phyloP scores from a whole-genome alignment of 2,329 filamentous ascomycete genomes.

The Drechslerella dactyloides region DNA sequence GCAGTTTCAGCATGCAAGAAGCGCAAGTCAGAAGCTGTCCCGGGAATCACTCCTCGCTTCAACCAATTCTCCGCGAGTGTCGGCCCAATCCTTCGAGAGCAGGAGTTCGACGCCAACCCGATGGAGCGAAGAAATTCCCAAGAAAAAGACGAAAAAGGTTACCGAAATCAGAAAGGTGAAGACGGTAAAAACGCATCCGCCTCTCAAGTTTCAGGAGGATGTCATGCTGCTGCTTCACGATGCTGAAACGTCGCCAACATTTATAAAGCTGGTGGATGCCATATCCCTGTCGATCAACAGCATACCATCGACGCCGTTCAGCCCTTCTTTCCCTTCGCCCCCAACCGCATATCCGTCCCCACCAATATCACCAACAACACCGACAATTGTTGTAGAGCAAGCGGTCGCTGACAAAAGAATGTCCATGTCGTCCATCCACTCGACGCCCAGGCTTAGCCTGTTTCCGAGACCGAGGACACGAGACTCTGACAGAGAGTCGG shows the following conservation, averaged over 20 bases:
- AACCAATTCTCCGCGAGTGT: slow-evolving; percentile 35
- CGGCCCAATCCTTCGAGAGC: slow-evolving; percentile 46
- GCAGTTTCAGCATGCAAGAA: slow-evolving; percentile 43
- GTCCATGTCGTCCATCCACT: slow-evolving; percentile 27
- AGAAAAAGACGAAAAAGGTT: slow-evolving; percentile 44
- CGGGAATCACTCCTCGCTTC: slow-evolving; percentile 36
- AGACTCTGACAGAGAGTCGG: slow-evolving; percentile 36
- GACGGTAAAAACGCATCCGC: slow-evolving; percentile 33
- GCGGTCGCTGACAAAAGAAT: slow-evolving; percentile 28
- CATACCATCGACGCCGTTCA: slow-evolving; percentile 43
- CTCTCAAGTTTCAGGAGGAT: slow-evolving; percentile 49
- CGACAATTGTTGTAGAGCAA: slow-evolving; percentile 46
- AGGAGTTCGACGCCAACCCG: slow-evolving; percentile 46
- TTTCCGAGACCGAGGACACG: slow-evolving; percentile 44
- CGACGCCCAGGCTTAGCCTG: slow-evolving; percentile 38
- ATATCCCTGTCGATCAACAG: slow-evolving; percentile 42
- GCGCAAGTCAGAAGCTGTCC: slow-evolving; percentile 28
- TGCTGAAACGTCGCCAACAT: slow-evolving; percentile 36
- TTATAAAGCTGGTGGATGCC: slow-evolving; percentile 46
- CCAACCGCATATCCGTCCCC: slow-evolving; percentile 43
- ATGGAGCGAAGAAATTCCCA: slow-evolving; percentile 48
- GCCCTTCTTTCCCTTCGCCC: slow-evolving; percentile 41
- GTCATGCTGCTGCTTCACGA: slow-evolving; percentile 47
- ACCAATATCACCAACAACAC: slow-evolving; percentile 49
- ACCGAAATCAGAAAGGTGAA: slow-evolving; percentile 45